Evolutionary conservation across 2,329 filamentous ascomycete species (phyloP).

Genomic region (Epichloe aotearoae): DNA sequence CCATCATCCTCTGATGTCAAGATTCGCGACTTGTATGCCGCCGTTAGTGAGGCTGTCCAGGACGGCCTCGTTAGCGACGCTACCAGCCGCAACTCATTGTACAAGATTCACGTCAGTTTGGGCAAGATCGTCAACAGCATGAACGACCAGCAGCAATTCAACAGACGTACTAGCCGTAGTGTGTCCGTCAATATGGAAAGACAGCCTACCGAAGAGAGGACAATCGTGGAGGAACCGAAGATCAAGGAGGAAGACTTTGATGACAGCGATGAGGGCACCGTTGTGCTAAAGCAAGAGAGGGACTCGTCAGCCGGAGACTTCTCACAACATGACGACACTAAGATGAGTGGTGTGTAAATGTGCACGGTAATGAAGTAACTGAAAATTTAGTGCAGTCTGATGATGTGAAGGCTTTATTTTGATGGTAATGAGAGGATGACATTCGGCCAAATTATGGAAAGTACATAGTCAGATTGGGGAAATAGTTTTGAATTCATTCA

Average conservation of each 20-base stretch:
- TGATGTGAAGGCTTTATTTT: background rate
- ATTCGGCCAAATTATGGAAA: background rate
- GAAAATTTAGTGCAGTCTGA: background rate
- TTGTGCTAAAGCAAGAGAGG: slow-evolving; percentile 18
- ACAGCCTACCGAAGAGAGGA: slow-evolving; percentile 24
- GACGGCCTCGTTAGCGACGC: slow-evolving; percentile 45
- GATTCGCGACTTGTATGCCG: slow-evolving; percentile 42
- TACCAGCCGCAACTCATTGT: slow-evolving; percentile 49
- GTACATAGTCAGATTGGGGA: background rate
- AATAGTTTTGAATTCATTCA: background rate
- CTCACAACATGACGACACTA: slow-evolving; percentile 27
- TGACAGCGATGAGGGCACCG: slow-evolving; percentile 21
- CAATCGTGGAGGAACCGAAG: slow-evolving; percentile 25
- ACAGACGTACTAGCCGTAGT: slow-evolving; percentile 31
- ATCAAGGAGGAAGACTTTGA: slow-evolving; percentile 36
- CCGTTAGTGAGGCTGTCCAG: slow-evolving; percentile 50
- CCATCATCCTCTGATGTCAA: slow-evolving; percentile 48
- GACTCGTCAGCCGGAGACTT: slow-evolving; percentile 27
- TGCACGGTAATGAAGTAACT: background rate
- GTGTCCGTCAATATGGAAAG: slow-evolving; percentile 24
- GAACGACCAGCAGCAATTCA: slow-evolving; percentile 27
- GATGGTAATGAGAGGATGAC: background rate
- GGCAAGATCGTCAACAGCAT: slow-evolving; percentile 54
- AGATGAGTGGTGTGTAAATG: slow-evolving; percentile 10
- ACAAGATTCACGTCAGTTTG: slow-evolving; percentile 53